Evolutionary conservation across 106 monocot species (phyloP).

Genomic region (Allium fistulosum): DNA sequence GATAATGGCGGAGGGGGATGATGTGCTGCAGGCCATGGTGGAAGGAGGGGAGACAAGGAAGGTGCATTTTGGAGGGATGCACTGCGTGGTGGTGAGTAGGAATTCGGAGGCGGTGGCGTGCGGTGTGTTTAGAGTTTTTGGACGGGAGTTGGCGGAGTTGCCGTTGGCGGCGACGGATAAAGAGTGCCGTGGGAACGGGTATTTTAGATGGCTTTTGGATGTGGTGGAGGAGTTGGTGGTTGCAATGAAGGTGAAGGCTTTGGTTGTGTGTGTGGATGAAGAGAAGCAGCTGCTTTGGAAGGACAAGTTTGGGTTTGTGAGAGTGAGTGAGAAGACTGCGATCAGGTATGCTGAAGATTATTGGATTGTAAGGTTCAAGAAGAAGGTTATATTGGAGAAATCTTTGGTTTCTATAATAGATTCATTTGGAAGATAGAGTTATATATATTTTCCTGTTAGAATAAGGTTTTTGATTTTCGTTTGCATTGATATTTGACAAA

Average conservation of each 20-base stretch:
- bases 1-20: conserved; percentile 15
- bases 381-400: too few relatives aligned
- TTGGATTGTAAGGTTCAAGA: too few relatives aligned
- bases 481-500: too few relatives aligned
- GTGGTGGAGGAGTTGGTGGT: conserved; percentile 19
- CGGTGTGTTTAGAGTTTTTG: conserved; percentile 55
- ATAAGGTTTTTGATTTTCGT: too few relatives aligned
- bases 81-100: conserved; percentile 10
- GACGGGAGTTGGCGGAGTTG: conserved; percentile 46
- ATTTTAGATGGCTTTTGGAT: conserved; percentile 22
- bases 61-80: conserved; percentile 39
- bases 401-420: too few relatives aligned
- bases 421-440: too few relatives aligned
- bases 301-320: conserved; percentile 36
- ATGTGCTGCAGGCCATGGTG: conserved; percentile 52
- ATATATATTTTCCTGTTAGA: too few relatives aligned
- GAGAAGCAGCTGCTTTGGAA: conserved; percentile 24
- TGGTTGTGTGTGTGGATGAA: conserved; percentile 19
- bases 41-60: conserved; percentile 31
- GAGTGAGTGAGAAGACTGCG: conserved; percentile 8
- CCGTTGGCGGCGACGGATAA: conserved; percentile 47
- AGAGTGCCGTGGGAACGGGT: conserved; percentile 36
- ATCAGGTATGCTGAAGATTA: too few relatives aligned
- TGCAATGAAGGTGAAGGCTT: conserved; percentile 14
- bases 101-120: conserved; percentile 48